Conservation (phyloP, 2,329 filamentous ascomycete genomes). For the Dendryphion nanum region DNA sequence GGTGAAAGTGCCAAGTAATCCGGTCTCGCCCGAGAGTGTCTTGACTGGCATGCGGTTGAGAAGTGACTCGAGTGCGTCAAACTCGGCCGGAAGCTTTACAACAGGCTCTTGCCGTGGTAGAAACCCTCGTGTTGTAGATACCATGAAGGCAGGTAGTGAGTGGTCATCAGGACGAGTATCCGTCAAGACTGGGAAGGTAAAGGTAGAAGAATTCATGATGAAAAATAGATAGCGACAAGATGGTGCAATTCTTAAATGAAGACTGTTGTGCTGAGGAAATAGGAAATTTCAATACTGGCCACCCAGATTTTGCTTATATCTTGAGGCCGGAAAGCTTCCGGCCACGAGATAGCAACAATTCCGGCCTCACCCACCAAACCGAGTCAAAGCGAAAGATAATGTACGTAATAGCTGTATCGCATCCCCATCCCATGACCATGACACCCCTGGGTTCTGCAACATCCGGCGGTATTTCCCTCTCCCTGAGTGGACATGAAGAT, state of each 20-base stretch:
- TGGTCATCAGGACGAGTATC: constrained; percentile 63
- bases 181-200: constrained; percentile 59
- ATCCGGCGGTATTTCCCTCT: too few relatives aligned
- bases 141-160: constrained; percentile 72
- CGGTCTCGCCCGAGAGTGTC: constrained; percentile 69
- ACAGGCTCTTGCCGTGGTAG: constrained; percentile 59
- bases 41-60: constrained; percentile 76
- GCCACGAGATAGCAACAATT: constrained; percentile 22
- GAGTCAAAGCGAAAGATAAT: constrained; percentile 31
- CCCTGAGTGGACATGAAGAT: too few relatives aligned
- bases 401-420: constrained; percentile 40
- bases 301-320: constrained; percentile 33
- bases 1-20: constrained; percentile 70
- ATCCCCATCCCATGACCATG: too few relatives aligned
- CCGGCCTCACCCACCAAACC: constrained; percentile 29
- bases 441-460: too few relatives aligned
- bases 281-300: constrained; percentile 5
- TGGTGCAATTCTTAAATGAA: constrained; percentile 1
- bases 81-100: constrained; percentile 66
- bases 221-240: not conserved
- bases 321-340: constrained; percentile 35
- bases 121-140: constrained; percentile 72
- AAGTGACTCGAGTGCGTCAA: constrained; percentile 69
- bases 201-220: constrained; percentile 25
- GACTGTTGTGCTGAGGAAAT: constrained; percentile 1